These are phyloP conservation scores for Tylopilus sp. DNA, from an alignment of 1,284 basidiomycete genomes.

Conservation along the genomic window DNA sequence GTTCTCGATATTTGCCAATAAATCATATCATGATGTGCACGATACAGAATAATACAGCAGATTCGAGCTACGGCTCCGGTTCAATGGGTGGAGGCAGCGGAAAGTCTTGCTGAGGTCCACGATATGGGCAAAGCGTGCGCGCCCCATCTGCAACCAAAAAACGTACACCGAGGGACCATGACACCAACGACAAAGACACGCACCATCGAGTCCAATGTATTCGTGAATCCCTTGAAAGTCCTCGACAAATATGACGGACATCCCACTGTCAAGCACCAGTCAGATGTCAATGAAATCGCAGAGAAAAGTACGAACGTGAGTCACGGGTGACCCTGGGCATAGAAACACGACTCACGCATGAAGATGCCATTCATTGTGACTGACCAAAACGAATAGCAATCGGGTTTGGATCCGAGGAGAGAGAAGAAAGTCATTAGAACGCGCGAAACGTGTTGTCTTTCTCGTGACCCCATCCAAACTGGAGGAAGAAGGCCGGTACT, in stretches of 20 bases:
- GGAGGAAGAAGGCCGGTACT: neutral
- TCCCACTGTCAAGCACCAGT: constrained; percentile 31
- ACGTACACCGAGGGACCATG: neutral
- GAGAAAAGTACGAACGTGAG: neutral
- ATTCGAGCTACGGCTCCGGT: constrained; percentile 6
- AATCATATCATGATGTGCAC: neutral
- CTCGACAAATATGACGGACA: constrained; percentile 49
- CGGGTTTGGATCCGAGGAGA: neutral
- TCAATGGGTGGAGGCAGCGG: constrained; percentile 18
- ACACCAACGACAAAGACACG: constrained; percentile 10
- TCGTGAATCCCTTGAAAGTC: constrained; percentile 30
- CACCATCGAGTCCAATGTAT: constrained; percentile 37
- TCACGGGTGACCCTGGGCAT: neutral
- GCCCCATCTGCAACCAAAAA: constrained; percentile 8
- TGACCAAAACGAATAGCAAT: neutral
- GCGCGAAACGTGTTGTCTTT: neutral
- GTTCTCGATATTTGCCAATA: too few relatives aligned
- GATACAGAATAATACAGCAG: too few relatives aligned
- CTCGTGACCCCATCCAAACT: neutral
- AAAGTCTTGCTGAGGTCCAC: constrained; percentile 18
- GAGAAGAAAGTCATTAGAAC: neutral
- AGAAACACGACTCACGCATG: constrained; percentile 12
- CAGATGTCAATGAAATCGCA: neutral
- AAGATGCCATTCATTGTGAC: constrained; percentile 44
- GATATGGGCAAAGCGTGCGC: constrained; percentile 18